These are phyloP conservation scores for Earliella scabrosa DNA, from an alignment of 1,284 basidiomycete species.

Conservation along the genomic window DNA sequence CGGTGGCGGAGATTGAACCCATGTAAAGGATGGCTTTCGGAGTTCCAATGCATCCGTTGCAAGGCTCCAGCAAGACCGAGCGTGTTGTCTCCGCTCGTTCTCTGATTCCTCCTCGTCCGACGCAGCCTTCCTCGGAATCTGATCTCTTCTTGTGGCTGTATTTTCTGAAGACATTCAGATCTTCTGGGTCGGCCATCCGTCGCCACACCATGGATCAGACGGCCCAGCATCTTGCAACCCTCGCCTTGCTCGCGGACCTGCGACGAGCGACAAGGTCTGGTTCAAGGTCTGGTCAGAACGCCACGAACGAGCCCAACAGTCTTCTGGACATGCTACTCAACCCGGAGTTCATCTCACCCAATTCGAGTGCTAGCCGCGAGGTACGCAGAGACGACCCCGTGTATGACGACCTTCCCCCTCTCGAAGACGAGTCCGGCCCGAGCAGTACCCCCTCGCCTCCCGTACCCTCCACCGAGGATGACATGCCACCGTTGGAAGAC, in stretches of 20 bases:
- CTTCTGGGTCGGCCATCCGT: neutral
- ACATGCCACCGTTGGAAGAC: neutral
- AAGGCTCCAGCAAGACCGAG: too few relatives aligned
- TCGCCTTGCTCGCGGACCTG: slow-evolving; percentile 8
- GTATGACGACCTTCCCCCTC: slow-evolving; percentile 18
- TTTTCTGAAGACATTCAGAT: neutral
- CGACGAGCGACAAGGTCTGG: neutral
- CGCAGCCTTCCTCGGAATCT: too few relatives aligned
- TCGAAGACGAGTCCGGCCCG: slow-evolving; percentile 12
- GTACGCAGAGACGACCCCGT: neutral
- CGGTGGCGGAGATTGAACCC: slow-evolving; percentile 3
- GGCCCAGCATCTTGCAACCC: neutral
- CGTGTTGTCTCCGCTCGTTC: too few relatives aligned
- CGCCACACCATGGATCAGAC: neutral
- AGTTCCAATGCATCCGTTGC: neutral
- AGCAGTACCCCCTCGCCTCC: neutral
- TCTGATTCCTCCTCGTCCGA: too few relatives aligned
- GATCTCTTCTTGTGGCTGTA: neutral
- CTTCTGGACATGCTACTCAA: slow-evolving; percentile 9
- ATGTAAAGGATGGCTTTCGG: neutral
- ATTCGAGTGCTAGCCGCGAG: neutral
- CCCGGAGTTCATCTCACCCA: slow-evolving; percentile 3
- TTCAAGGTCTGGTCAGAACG: too few relatives aligned
- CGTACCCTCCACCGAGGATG: neutral
- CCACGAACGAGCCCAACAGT: neutral